A percentile compares a stretch with the other conserved stretches of the same genome.
phyloP scores from a whole-genome alignment of 140 eudicot species.

The Erigeron philadelphicus region DNA sequence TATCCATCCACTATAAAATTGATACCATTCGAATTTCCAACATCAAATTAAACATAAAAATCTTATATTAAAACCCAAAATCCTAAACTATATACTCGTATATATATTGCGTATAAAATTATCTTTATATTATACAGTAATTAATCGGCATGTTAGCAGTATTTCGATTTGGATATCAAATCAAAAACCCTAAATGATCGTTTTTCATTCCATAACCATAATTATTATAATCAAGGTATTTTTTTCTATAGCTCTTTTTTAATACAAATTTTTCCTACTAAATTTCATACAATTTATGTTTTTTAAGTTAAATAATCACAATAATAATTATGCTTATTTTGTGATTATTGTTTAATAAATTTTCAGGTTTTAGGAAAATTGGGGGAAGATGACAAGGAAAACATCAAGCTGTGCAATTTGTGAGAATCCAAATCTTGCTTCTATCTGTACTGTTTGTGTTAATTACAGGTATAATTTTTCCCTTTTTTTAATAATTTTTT shows the following conservation, averaged over 20 bases:
- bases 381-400: slow-evolving; percentile 46
- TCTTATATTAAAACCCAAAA: background rate
- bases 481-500: background rate
- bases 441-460: slow-evolving; percentile 64
- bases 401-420: slow-evolving; percentile 54
- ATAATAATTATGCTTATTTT: slow-evolving; percentile 7
- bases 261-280: background rate
- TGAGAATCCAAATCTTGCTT: slow-evolving; percentile 69
- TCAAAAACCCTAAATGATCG: slow-evolving; percentile 20
- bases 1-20: slow-evolving; percentile 5
- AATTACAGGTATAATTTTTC: slow-evolving; percentile 52
- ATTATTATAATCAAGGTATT: background rate
- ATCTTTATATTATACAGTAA: background rate
- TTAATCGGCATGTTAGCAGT: slow-evolving; percentile 12
- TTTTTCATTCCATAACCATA: background rate
- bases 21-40: background rate
- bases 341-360: background rate
- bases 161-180: slow-evolving; percentile 21
- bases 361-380: slow-evolving; percentile 30
- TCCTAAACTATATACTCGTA: background rate
- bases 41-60: no score
- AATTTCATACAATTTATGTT: background rate
- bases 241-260: background rate
- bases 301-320: background rate
- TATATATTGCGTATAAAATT: background rate